Evolutionary conservation across 2,329 filamentous ascomycete genomes (phyloP).

Genomic region (Teratosphaeria destructans): DNA sequence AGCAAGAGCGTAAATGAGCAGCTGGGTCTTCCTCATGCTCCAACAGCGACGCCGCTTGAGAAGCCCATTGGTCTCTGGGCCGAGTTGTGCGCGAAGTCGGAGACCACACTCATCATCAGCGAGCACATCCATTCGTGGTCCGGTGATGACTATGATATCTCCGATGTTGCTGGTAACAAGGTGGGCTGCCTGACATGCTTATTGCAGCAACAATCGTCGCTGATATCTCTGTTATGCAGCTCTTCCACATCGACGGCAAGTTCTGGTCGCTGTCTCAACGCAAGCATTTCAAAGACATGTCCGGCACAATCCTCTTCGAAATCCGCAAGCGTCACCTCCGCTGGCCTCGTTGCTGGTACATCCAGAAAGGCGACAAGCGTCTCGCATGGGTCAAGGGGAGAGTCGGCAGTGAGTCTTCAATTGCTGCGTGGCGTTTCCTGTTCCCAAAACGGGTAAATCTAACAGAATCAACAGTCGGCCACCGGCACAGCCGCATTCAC

Average conservation of each 20-base stretch:
- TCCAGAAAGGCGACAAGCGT: not conserved
- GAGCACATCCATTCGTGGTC: not conserved
- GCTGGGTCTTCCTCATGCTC: not conserved
- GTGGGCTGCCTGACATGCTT: not conserved
- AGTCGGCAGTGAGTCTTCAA: not conserved
- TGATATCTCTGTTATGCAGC: not conserved
- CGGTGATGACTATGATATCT: not conserved
- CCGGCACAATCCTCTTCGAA: not conserved
- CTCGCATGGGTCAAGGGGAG: not conserved
- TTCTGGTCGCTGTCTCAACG: not conserved
- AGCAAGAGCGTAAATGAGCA: not conserved
- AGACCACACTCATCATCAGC: not conserved
- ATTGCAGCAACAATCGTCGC: not conserved
- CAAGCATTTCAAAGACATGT: not conserved
- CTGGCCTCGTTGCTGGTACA: not conserved
- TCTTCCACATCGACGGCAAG: constrained; percentile 1
- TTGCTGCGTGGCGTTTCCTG: not conserved
- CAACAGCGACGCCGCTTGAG: not conserved
- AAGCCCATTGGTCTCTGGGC: not conserved
- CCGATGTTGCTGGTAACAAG: not conserved
- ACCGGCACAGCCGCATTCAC: not conserved
- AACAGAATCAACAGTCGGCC: not conserved
- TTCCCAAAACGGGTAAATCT: not conserved
- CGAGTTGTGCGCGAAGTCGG: not conserved
- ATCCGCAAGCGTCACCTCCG: not conserved